Evolutionary conservation across 2,329 filamentous ascomycete species (phyloP).

Genomic region (Stemphylium beticola): DNA sequence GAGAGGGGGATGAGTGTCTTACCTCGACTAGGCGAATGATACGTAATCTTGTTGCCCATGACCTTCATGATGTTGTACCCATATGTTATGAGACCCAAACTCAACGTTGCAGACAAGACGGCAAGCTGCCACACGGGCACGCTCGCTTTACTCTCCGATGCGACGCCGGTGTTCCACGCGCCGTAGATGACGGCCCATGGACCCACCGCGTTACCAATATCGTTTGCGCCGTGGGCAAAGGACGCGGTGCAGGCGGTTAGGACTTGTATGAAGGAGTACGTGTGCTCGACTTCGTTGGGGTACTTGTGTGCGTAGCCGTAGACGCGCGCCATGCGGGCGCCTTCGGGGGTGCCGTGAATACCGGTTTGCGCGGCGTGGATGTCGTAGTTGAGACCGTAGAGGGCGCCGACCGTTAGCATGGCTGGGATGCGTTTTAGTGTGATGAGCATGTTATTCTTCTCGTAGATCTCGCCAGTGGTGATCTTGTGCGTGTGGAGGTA

Average conservation of each 20-base stretch:
- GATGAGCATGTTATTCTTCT: slow-evolving; percentile 71
- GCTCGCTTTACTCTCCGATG: slow-evolving; percentile 65
- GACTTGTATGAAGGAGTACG: slow-evolving; percentile 59
- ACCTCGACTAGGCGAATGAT: slow-evolving; percentile 64
- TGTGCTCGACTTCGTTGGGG: slow-evolving; percentile 48
- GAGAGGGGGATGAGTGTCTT: slow-evolving; percentile 1
- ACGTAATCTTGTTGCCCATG: slow-evolving; percentile 83
- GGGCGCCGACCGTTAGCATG: slow-evolving; percentile 64
- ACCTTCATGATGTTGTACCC: slow-evolving; percentile 88
- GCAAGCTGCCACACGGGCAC: slow-evolving; percentile 80
- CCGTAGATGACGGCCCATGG: slow-evolving; percentile 48
- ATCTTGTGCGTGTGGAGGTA: slow-evolving; percentile 75
- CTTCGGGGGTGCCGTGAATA: slow-evolving; percentile 74
- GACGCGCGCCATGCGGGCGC: slow-evolving; percentile 71
- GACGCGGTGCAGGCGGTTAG: slow-evolving; percentile 52
- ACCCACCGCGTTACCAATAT: slow-evolving; percentile 54
- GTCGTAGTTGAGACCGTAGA: slow-evolving; percentile 82
- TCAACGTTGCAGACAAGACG: slow-evolving; percentile 69
- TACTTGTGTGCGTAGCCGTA: slow-evolving; percentile 58
- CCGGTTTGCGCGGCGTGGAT: slow-evolving; percentile 79
- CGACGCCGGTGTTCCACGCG: slow-evolving; percentile 63
- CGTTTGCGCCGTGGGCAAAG: slow-evolving; percentile 73
- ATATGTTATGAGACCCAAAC: slow-evolving; percentile 71
- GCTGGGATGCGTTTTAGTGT: slow-evolving; percentile 72
- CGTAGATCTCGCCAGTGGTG: slow-evolving; percentile 75